These are phyloP conservation scores for Lagerstroemia speciosa DNA, from an alignment of 345 rosid genomes.

Conservation along the genomic window DNA sequence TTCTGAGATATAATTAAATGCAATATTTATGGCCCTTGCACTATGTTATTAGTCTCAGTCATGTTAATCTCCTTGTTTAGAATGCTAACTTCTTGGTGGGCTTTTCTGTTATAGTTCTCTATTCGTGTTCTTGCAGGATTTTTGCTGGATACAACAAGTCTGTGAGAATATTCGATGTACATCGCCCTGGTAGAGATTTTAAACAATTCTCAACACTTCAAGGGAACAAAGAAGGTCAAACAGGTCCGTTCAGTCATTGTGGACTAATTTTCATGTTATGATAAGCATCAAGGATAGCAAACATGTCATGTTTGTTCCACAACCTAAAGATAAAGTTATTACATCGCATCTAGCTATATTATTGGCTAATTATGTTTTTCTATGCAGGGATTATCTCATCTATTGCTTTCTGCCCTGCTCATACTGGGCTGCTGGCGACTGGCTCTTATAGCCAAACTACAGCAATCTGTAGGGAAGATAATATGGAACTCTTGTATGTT, in stretches of 20 bases:
- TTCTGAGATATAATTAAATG: not conserved
- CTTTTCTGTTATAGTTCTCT: slow-evolving; percentile 1
- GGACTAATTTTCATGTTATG: not conserved
- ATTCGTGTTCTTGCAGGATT: slow-evolving; percentile 39
- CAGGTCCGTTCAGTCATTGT: slow-evolving; percentile 32
- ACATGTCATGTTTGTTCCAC: not conserved
- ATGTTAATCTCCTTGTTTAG: not conserved
- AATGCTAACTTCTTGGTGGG: not conserved
- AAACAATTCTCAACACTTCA: slow-evolving; percentile 58
- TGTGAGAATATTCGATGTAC: slow-evolving; percentile 77
- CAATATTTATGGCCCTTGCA: not conserved
- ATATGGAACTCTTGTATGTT: slow-evolving; percentile 86
- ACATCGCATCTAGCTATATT: not conserved
- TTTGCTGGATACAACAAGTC: slow-evolving; percentile 90
- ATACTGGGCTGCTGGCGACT: slow-evolving; percentile 77
- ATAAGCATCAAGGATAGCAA: not conserved
- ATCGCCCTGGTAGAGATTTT: slow-evolving; percentile 95
- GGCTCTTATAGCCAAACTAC: slow-evolving; percentile 88
- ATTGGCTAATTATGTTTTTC: not conserved
- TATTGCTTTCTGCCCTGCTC: slow-evolving; percentile 72
- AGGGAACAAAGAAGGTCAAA: slow-evolving; percentile 87
- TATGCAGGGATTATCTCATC: slow-evolving; percentile 72
- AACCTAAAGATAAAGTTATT: not conserved
- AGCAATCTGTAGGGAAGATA: slow-evolving; percentile 84
- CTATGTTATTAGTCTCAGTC: not conserved